Evolutionary conservation across 768 basidiomycete genomes (phyloP).

Genomic region (Tylopilus plumbeoviolaceoides): DNA sequence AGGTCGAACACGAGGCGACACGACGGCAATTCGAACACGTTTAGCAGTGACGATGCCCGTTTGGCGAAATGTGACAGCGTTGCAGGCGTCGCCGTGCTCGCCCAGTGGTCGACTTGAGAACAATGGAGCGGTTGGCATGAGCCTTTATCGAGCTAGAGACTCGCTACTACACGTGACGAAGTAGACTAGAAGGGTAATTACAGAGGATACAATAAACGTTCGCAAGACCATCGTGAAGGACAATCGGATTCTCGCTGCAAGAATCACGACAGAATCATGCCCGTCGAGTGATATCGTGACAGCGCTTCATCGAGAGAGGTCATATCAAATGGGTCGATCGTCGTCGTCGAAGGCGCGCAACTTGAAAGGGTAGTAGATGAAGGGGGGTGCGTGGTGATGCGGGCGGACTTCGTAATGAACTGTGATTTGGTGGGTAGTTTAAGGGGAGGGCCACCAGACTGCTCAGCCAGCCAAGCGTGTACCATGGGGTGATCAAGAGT

Average conservation of each 20-base stretch:
- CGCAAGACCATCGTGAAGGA: conserved; percentile 1
- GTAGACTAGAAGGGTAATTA: conserved; percentile 5
- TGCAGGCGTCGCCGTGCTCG: neutral
- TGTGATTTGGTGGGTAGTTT: conserved; percentile 14
- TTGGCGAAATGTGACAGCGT: neutral
- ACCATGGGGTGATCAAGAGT: conserved; percentile 38
- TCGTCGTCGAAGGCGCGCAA: neutral
- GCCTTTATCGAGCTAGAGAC: neutral
- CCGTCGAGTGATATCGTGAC: conserved; percentile 23
- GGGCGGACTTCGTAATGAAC: conserved; percentile 5
- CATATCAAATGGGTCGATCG: conserved; percentile 23
- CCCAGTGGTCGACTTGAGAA: neutral
- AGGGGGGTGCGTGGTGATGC: neutral
- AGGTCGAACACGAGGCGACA: conserved; percentile 21
- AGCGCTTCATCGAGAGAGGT: conserved; percentile 22
- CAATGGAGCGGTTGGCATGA: neutral
- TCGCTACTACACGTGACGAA: conserved; percentile 10
- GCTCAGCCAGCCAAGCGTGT: conserved; percentile 36
- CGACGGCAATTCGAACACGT: neutral
- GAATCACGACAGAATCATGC: conserved; percentile 8
- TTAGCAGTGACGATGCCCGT: neutral
- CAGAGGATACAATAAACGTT: conserved; percentile 4
- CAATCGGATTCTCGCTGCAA: neutral
- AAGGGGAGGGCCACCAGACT: conserved; percentile 15
- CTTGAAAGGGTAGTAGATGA: conserved; percentile 10